These are phyloP conservation scores for Kwoniella shivajii DNA, from an alignment of 1,284 basidiomycete species.

Conservation along the genomic window DNA sequence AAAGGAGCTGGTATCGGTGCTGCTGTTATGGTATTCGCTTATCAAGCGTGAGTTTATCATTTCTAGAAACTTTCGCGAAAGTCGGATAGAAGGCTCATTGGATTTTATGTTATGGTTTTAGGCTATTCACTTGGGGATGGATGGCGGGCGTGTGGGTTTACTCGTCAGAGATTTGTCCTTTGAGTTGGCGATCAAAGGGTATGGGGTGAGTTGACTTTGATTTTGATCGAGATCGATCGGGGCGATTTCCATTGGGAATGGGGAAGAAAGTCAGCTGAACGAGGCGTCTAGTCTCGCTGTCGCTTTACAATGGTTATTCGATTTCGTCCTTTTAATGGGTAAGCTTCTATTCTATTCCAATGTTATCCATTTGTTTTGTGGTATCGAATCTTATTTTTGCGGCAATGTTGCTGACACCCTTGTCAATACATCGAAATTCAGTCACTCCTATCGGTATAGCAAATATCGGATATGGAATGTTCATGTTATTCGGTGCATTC, in stretches of 20 bases:
- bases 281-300: conserved; percentile 22
- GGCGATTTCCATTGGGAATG: no score
- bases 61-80: no score
- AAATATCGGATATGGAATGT: conserved; percentile 59
- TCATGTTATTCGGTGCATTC: conserved; percentile 59
- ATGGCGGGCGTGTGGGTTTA: conserved; percentile 27
- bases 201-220: conserved; percentile 17
- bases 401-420: not conserved
- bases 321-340: conserved; percentile 59
- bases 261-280: no score
- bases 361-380: not conserved
- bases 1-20: conserved; percentile 21
- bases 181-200: conserved; percentile 25
- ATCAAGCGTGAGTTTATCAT: no score
- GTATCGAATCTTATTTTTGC: no score
- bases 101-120: no score
- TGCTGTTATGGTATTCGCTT: conserved; percentile 23
- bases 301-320: conserved; percentile 22
- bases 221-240: not conserved
- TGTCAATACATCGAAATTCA: no score
- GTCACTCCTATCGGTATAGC: conserved; percentile 59
- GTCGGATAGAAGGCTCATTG: no score
- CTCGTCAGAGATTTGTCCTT: conserved; percentile 24
- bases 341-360: no score
- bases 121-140: conserved; percentile 26